phyloP scores from a whole-genome alignment of 2,329 filamentous ascomycete genomes.

The Emydomyces testavorans region DNA sequence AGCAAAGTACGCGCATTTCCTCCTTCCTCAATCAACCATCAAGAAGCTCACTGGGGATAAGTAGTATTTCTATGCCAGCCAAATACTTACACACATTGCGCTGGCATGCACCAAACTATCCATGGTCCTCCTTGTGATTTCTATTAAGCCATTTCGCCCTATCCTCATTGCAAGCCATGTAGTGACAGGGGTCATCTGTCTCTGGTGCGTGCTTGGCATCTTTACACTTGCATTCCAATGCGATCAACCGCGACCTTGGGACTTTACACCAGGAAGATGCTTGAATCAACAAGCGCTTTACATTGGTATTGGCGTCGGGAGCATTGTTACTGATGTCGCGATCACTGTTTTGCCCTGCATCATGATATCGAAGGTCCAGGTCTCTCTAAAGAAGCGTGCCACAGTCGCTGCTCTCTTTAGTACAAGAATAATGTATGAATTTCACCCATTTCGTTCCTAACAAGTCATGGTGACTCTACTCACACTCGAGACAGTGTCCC shows the following conservation, averaged over 20 bases:
- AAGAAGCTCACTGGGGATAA: slow-evolving; percentile 7
- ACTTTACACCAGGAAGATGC: slow-evolving; percentile 16
- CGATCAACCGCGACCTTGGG: slow-evolving; percentile 17
- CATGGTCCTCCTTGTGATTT: slow-evolving; percentile 19
- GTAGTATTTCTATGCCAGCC: slow-evolving; percentile 19
- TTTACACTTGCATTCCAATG: slow-evolving; percentile 20
- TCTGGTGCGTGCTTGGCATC: slow-evolving; percentile 18
- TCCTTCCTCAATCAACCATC: not conserved
- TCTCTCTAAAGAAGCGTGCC: slow-evolving; percentile 15
- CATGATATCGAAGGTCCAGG: slow-evolving; percentile 20
- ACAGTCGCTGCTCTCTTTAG: slow-evolving; percentile 19
- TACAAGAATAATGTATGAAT: slow-evolving; percentile 18
- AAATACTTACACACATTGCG: slow-evolving; percentile 18
- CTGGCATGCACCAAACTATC: slow-evolving; percentile 19
- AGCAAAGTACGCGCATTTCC: slow-evolving; percentile 16
- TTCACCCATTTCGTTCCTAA: not conserved
- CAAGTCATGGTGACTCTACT: slow-evolving; percentile 4
- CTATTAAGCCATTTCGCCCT: slow-evolving; percentile 18
- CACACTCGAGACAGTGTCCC: slow-evolving; percentile 16
- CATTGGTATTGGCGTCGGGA: slow-evolving; percentile 15
- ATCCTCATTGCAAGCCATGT: slow-evolving; percentile 17
- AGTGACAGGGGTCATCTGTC: slow-evolving; percentile 14
- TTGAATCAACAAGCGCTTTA: slow-evolving; percentile 20
- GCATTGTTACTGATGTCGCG: slow-evolving; percentile 19
- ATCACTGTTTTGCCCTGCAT: slow-evolving; percentile 18